Base-by-base conservation (phyloP, 495 filamentous ascomycete genomes). In the Ascobolus immersus region DNA sequence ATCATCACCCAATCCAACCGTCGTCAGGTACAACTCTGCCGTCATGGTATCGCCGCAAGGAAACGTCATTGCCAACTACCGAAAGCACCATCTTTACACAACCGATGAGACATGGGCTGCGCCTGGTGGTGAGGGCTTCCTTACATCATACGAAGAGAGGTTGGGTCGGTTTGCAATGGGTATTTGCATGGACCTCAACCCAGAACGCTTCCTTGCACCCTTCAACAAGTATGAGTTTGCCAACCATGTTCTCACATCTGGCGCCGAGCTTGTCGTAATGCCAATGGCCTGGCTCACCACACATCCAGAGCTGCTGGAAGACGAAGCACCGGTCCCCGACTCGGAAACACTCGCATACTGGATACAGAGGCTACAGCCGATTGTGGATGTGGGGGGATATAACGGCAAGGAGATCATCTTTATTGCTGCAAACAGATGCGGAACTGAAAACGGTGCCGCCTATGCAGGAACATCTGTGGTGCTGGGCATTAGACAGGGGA, bases 401-500 rank as follows among this genome's bases (percentile, higher is more conserved):
- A 58, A 55, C 14, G 55, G 61, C 3, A 57, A 61, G 5, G 73
- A 77, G 43, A 61, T 77, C 23, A 65, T 89, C 32, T 61, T 90
- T 9, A 69, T 91, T 14, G 73, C 82, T 45, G 77, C 73, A 37
- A 93, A 94, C 58, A 62, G 84, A 32, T 60, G 64, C 29, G 81
- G 81, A 1, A 55, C 60, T 17, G 79, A 86, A 45, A 61, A 60
- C 17, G 60, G 61, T 37, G 68, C 59, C 13, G 55, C 59, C 22
- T 96, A 90, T 58, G 78, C 82, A 20, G 86, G 86, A 3, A 91
- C 74, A 7, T 91, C 77, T 42, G 62, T 71, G 21, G 69, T 94
- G 11, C 53, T 93, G 39, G 73, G 73, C 15, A 61, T 93, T 41
- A 62, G 67, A 35, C 58, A 53, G 34, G 75, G 70, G 3, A 62